Percentiles rank a stretch among this genome's conserved stretches.
Conservation (phyloP, 1,284 basidiomycete genomes). For the Chalciporus piperatoides region DNA sequence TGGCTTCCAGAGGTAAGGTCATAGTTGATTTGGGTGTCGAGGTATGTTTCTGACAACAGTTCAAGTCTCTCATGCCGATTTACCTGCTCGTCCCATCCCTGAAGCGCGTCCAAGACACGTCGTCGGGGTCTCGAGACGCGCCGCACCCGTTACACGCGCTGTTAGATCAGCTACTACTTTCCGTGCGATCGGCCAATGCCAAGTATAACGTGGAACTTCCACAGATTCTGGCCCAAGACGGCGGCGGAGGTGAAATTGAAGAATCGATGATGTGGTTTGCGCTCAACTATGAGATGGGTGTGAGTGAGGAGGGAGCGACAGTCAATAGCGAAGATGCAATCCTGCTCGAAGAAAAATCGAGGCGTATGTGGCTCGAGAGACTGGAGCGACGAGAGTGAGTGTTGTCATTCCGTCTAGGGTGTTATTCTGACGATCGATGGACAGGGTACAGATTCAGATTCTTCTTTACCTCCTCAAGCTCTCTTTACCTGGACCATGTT, state of each 20-base stretch:
- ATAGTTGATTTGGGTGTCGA: background rate
- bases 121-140: conserved; percentile 16
- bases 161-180: conserved; percentile 58
- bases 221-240: conserved; percentile 52
- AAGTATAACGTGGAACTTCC: conserved; percentile 65
- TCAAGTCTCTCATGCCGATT: conserved; percentile 67
- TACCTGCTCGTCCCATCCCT: conserved; percentile 51
- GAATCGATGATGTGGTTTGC: conserved; percentile 73
- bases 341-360: conserved; percentile 49
- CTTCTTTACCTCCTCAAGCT: conserved; percentile 62
- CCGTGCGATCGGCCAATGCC: conserved; percentile 47
- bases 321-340: conserved; percentile 28
- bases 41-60: conserved; percentile 14
- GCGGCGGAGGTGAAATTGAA: conserved; percentile 58
- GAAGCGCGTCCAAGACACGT: conserved; percentile 40
- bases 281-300: conserved; percentile 49
- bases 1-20: conserved; percentile 66
- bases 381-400: conserved; percentile 73
- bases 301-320: conserved; percentile 23
- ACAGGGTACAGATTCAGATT: conserved; percentile 69
- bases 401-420: background rate
- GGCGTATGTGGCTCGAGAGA: conserved; percentile 51
- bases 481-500: conserved; percentile 50
- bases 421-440: conserved; percentile 5
- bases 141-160: conserved; percentile 54